Conservation (phyloP, 371 early-diverging fungal genomes). For the Fennellomyces sp. region DNA sequence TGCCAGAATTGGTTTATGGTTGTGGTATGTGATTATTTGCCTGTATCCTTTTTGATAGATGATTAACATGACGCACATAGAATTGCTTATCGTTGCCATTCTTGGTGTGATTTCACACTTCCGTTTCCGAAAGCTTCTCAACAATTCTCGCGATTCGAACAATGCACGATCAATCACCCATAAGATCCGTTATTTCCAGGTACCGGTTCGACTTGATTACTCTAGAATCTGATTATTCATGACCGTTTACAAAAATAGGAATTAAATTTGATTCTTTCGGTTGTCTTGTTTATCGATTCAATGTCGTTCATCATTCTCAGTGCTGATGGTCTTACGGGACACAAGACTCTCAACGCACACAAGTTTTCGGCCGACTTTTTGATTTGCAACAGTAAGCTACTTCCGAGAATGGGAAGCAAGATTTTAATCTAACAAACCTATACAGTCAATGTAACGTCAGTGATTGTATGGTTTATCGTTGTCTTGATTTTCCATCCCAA, state of each 20-base stretch:
- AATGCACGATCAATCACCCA: constrained; percentile 34
- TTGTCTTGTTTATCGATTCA: constrained; percentile 29
- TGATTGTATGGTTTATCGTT: constrained; percentile 40
- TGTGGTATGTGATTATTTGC: constrained; percentile 22
- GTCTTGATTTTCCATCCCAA: constrained; percentile 51
- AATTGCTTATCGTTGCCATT: constrained; percentile 35
- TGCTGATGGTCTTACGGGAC: constrained; percentile 38
- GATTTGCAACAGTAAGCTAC: constrained; percentile 47
- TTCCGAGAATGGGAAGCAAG: neutral
- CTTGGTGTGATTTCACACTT: constrained; percentile 49
- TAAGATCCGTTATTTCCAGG: constrained; percentile 44
- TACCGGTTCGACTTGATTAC: too few species aligned
- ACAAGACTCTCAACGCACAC: constrained; percentile 29
- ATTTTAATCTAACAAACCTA: neutral
- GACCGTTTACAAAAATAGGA: too few species aligned
- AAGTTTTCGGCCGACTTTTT: constrained; percentile 49
- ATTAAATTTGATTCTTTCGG: constrained; percentile 42
- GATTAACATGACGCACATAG: too few species aligned
- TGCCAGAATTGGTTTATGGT: constrained; percentile 51
- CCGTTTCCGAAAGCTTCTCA: constrained; percentile 41
- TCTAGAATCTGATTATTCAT: too few species aligned
- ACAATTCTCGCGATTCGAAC: constrained; percentile 19
- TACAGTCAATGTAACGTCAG: constrained; percentile 37
- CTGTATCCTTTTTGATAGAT: neutral
- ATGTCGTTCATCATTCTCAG: constrained; percentile 39